A percentile compares a stretch with the other conserved stretches of the same genome.
phyloP scores from a whole-genome alignment of 2,329 filamentous ascomycete genomes.

The Passalora sequoiae region DNA sequence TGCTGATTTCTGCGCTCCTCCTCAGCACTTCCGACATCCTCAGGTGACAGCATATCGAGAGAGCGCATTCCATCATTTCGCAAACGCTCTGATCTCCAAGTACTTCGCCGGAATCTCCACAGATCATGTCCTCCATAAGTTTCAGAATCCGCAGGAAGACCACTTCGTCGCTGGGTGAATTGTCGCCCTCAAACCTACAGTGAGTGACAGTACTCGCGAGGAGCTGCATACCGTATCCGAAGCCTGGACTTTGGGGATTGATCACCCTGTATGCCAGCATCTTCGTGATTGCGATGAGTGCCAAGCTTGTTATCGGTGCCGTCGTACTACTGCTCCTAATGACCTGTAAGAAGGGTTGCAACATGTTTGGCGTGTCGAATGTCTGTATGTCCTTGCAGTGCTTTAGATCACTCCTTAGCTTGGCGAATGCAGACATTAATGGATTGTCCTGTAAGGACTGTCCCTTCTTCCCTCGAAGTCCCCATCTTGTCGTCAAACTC shows the following conservation, averaged over 20 bases:
- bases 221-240: slow-evolving; percentile 87
- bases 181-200: slow-evolving; percentile 94
- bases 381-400: slow-evolving; percentile 78
- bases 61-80: slow-evolving; percentile 97
- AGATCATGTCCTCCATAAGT: slow-evolving; percentile 98
- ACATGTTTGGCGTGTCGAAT: slow-evolving; percentile 83
- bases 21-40: slow-evolving; percentile 85
- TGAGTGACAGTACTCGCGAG: slow-evolving; percentile 93
- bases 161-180: slow-evolving; percentile 90
- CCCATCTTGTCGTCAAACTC: slow-evolving; percentile 78
- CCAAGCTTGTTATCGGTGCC: slow-evolving; percentile 90
- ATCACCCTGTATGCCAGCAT: slow-evolving; percentile 95
- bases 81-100: slow-evolving; percentile 98
- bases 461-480: slow-evolving; percentile 86
- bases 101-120: slow-evolving; percentile 82
- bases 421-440: slow-evolving; percentile 88
- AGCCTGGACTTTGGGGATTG: slow-evolving; percentile 73
- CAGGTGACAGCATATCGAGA: slow-evolving; percentile 95
- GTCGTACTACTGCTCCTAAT: slow-evolving; percentile 95
- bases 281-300: slow-evolving; percentile 88
- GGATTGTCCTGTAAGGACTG: slow-evolving; percentile 98
- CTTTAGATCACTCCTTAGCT: slow-evolving; percentile 80
- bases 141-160: slow-evolving; percentile 91
- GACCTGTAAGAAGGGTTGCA: slow-evolving; percentile 93
- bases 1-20: slow-evolving; percentile 87